phyloP scores from a whole-genome alignment of 345 rosid genomes.

The Gossypioides kirkii region DNA sequence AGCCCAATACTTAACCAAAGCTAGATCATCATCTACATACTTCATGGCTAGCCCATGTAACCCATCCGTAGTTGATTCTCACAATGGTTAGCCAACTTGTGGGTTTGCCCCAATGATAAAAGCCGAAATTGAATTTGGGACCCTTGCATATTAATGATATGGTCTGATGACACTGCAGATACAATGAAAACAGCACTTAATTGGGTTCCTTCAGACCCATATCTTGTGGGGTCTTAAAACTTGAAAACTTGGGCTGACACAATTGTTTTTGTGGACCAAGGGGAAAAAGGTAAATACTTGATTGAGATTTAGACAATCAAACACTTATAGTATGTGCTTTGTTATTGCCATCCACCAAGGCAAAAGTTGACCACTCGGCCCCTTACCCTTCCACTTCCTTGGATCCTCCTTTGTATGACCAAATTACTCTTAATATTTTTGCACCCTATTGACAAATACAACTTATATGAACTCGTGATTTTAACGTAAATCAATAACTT shows the following conservation, averaged over 20 bases:
- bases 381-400: slow-evolving; percentile 22
- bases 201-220: slow-evolving; percentile 8
- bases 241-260: slow-evolving; percentile 2
- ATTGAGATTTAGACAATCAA: not conserved
- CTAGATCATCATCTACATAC: not conserved
- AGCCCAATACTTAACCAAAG: not conserved
- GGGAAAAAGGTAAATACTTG: not conserved
- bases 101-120: not conserved
- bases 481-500: too few relatives aligned
- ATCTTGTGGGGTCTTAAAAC: not conserved
- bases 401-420: slow-evolving; percentile 6
- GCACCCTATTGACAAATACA: not conserved
- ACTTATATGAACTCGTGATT: too few relatives aligned
- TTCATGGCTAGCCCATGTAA: too few relatives aligned
- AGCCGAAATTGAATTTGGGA: not conserved
- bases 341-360: slow-evolving; percentile 5
- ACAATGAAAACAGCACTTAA: not conserved
- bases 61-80: not conserved
- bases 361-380: slow-evolving; percentile 16
- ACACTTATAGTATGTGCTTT: not conserved
- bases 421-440: not conserved
- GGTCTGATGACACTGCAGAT: not conserved
- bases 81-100: not conserved
- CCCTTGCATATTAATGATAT: not conserved
- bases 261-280: not conserved